These are phyloP conservation scores for Tritrichomonas foetus DNA, from an alignment of 208 protist species.

Conservation along the genomic window DNA sequence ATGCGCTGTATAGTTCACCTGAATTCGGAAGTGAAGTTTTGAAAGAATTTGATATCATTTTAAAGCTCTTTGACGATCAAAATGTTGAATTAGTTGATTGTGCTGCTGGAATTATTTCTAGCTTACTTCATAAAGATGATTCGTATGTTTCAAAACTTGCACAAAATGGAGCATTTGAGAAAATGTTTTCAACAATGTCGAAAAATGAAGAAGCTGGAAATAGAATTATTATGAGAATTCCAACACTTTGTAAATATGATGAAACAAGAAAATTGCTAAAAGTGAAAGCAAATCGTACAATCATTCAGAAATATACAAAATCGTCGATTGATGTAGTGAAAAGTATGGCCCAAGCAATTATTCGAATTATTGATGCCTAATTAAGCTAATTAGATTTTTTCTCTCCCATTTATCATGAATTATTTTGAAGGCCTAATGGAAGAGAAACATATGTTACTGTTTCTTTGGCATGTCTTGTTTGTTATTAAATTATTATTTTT, in stretches of 20 bases:
- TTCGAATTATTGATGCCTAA: constrained; percentile 3
- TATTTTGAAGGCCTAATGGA: too few species aligned
- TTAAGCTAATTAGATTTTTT: too few species aligned
- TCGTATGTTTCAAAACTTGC: too few species aligned
- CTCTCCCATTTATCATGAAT: too few species aligned
- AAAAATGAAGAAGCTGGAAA: not conserved
- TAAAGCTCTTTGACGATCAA: not conserved
- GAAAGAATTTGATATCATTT: not conserved
- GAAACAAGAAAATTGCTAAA: constrained; percentile 6
- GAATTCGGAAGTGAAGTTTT: not conserved
- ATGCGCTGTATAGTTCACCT: constrained; percentile 37
- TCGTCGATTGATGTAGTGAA: not conserved
- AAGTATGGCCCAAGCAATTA: not conserved
- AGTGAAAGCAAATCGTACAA: not conserved
- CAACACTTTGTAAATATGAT: not conserved
- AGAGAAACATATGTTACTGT: too few species aligned
- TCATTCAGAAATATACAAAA: not conserved
- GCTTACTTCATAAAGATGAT: too few species aligned
- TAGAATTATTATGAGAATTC: not conserved
- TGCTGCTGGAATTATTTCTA: too few species aligned
- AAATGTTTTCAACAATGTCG: too few species aligned
- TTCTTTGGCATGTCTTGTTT: too few species aligned
- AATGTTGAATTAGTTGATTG: too few species aligned
- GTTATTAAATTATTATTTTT: too few species aligned
- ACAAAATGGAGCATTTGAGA: too few species aligned